These are phyloP conservation scores for Pythium coloratum DNA, from an alignment of 352 stramenopile species.

Conservation along the genomic window DNA sequence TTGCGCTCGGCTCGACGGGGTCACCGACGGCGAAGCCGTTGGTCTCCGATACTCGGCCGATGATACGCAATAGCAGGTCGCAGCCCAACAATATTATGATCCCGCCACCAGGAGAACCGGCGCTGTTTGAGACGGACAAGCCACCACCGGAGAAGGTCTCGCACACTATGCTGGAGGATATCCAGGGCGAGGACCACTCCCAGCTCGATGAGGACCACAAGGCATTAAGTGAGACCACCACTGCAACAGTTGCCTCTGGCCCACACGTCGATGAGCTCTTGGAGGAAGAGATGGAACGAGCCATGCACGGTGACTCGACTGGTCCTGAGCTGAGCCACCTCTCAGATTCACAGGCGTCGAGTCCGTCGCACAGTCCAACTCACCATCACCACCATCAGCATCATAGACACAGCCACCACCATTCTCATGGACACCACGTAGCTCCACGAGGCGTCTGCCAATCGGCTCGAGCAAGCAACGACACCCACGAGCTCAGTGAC, in stretches of 20 bases:
- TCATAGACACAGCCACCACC: constrained; percentile 6
- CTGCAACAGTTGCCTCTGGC: not conserved
- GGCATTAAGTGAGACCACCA: not conserved
- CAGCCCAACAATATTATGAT: not conserved
- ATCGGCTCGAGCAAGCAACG: not conserved
- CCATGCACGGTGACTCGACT: not conserved
- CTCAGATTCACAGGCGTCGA: not conserved
- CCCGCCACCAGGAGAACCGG: not conserved
- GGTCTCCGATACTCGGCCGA: not conserved
- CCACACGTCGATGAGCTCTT: constrained; percentile 1
- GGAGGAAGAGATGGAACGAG: not conserved
- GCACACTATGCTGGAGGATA: not conserved
- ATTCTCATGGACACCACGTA: not conserved
- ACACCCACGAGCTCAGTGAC: constrained; percentile 12
- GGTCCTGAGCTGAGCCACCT: not conserved
- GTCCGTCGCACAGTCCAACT: not conserved
- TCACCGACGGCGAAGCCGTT: not conserved
- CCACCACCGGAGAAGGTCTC: not conserved
- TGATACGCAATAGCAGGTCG: not conserved
- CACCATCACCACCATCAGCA: constrained; percentile 5
- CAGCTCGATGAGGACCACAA: not conserved
- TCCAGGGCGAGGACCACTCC: not conserved
- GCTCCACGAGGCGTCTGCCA: not conserved
- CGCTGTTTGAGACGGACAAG: not conserved
- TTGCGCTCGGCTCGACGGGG: not conserved